These are phyloP conservation scores for Craterostigma plantagineum DNA, from an alignment of 257 asterid species.

Conservation along the genomic window DNA sequence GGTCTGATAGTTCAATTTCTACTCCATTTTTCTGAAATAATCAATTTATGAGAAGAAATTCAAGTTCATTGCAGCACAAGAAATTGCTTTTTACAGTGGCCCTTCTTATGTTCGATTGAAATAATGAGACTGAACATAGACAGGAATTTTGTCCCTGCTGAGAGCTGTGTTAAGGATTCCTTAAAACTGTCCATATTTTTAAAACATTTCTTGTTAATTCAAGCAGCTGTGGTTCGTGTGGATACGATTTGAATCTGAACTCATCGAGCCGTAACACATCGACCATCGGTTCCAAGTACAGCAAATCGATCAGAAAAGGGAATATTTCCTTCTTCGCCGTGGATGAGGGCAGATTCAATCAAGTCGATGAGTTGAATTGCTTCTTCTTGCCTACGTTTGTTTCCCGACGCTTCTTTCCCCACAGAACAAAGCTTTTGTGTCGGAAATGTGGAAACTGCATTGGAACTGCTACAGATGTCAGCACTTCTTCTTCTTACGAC, in stretches of 20 bases:
- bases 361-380: slow-evolving; percentile 36
- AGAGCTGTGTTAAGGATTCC: too few relatives aligned
- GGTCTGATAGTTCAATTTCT: too few relatives aligned
- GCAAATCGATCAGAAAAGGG: slow-evolving; percentile 65
- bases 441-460: slow-evolving; percentile 58
- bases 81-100: too few relatives aligned
- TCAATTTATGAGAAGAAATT: too few relatives aligned
- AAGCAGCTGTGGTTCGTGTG: slow-evolving; percentile 83
- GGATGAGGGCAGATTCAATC: slow-evolving; percentile 64
- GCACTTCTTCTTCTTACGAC: slow-evolving; percentile 18
- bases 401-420: slow-evolving; percentile 35
- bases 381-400: slow-evolving; percentile 30
- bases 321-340: slow-evolving; percentile 55
- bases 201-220: background rate
- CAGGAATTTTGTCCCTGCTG: too few relatives aligned
- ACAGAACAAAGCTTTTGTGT: slow-evolving; percentile 47
- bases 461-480: slow-evolving; percentile 34
- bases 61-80: too few relatives aligned
- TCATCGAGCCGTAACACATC: slow-evolving; percentile 77
- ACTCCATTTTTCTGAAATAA: too few relatives aligned
- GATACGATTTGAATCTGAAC: slow-evolving; percentile 55
- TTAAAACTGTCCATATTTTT: too few relatives aligned
- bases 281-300: slow-evolving; percentile 61
- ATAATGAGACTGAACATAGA: too few relatives aligned
- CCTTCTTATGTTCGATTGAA: too few relatives aligned